Evolutionary conservation across 345 rosid species (phyloP), one percentile per base, ranked within the genome.

Genomic region (Litchi chinensis): DNA sequence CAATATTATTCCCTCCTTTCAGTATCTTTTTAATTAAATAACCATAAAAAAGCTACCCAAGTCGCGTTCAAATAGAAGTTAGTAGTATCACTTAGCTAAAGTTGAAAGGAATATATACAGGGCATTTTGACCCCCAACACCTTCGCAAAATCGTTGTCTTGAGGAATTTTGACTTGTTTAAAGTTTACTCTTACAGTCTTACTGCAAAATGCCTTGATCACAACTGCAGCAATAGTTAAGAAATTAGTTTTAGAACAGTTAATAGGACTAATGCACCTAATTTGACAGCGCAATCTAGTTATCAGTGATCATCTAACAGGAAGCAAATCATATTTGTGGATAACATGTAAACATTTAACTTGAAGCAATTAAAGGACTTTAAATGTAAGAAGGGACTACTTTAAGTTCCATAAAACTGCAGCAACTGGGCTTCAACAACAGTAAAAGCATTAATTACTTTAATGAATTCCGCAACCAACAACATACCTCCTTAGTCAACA

Each of bases 391-490:
- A 4, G 78, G 62, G 26, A 28, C 70, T 57, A 41, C 68, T 46
- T 46, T 3, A 46, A 46, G 52, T 46, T 46, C 10, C 8, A 46
- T 46, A 4, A 1, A 46, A 75, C 52, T 62, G 62, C 54, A 21
- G 78, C 86, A 68, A 72, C 71, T 48, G 64, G 63, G 69, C 68
- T 80, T 83, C 37, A n/a, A 24, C 43, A 32, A 73, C 59, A 54
- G 67, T 80, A 52, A 82, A 82, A 82, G 79, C 84, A 85, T 85
- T 85, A 65, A 80, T 82, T 76, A 79, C 87, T 85, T 86, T 76
- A 69, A 82, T 81, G 77, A 79, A 84, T 70, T 81, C 84, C 82
- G 91, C 93, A 85, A 82, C 90, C 79, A 88, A 84, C 80, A 57
- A 26, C 8, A n/a, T 57, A 46, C 22, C 70, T 0, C 63, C 44